Evolutionary conservation across 192 early-diverging fungal genomes (phyloP), one percentile per base, ranked within the genome.

Genomic region (Coemansia sp.): DNA sequence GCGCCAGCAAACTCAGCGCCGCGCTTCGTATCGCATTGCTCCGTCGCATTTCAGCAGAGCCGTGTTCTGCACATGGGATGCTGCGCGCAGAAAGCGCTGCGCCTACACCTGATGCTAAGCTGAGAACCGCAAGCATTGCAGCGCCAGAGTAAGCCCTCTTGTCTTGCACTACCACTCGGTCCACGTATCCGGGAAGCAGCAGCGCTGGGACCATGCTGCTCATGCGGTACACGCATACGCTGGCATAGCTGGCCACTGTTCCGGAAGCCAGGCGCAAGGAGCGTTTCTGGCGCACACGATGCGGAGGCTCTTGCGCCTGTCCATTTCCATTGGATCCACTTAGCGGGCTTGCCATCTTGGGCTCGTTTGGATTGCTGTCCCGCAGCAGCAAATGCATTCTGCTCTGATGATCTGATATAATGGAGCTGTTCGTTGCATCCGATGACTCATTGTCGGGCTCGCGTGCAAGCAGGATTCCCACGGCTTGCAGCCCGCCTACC

Each of bases 101-200:
- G 49, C 73, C 73, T 1, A 59, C 8, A 0, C 49, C 56, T 16
- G 46, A 64, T 0, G 57, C 56, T 16, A 68, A 35, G 38, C 73
- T 52, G 16, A 69, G 45, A 1, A 48, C 38, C 2, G 62, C 38
- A 5, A 74, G 45, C 14, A 64, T 44, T 11, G 56, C 18, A 1
- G 72, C 61, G 3, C 66, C 66, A 7, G 62, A 63, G 20, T 68
- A 23, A 12, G 23, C 33, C 1, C 23, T n/a, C 34, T 34, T 65
- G 6, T 18, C 35, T 15, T n/a, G 20, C 5, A 2, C 21, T 20
- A 44, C 56, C 52, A 63, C 39, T 12, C 38, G 52, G 16, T 63
- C 36, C 16, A 41, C 68, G 24, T 63, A 70, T 5, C 60, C 68
- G 0, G 73, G 64, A 15, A 76, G 6, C 12, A 63, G 65, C 18